Evolutionary conservation across 75 land plant species (phyloP).

Genomic region (Sequoia sempervirens): DNA sequence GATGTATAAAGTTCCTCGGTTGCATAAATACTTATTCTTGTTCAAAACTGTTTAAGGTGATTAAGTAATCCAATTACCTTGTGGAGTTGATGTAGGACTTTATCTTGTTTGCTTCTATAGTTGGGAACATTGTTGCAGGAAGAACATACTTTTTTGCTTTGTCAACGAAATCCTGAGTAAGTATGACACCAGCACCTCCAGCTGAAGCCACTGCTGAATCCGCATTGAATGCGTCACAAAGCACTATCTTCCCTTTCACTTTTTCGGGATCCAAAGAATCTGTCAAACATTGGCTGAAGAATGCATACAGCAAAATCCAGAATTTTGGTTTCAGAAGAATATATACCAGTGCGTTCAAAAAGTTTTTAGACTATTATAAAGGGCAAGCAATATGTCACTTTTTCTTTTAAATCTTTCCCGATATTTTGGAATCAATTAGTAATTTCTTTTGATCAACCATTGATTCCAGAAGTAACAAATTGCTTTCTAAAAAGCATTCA

Average conservation of each 20-base stretch:
- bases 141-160: background rate
- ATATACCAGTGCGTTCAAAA: background rate
- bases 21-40: no score
- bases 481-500: background rate
- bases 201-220: conserved; percentile 10
- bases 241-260: conserved; percentile 29
- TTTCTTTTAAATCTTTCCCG: no score
- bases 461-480: background rate
- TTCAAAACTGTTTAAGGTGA: no score
- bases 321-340: background rate
- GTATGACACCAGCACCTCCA: conserved; percentile 29
- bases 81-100: conserved; percentile 27
- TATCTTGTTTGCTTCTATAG: background rate
- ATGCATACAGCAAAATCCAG: background rate
- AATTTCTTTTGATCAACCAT: no score
- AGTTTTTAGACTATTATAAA: background rate
- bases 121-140: background rate
- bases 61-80: conserved; percentile 12
- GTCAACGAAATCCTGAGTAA: background rate
- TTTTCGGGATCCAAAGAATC: conserved; percentile 18
- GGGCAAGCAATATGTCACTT: no score
- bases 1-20: background rate
- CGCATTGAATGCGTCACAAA: conserved; percentile 9
- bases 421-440: no score
- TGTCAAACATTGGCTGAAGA: background rate